Percentiles rank a stretch among this genome's conserved stretches.
Evolutionary conservation across 2,329 filamentous ascomycete genomes (phyloP).

Genomic region (Tympanopsis confertula): DNA sequence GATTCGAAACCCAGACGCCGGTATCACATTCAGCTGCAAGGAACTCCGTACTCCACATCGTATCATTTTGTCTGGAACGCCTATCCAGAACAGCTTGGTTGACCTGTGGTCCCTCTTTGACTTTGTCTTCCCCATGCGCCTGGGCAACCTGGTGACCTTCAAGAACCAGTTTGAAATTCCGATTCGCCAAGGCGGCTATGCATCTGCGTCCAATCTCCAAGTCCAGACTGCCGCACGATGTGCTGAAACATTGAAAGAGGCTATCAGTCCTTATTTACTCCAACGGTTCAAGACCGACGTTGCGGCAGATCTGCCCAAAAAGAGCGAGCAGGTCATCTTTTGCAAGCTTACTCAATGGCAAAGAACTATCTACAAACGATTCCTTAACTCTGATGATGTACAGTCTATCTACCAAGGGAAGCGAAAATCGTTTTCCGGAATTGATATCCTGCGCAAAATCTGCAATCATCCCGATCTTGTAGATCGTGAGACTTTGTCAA

Average conservation of each 20-base stretch:
- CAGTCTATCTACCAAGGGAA: constrained; percentile 65
- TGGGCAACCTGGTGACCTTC: constrained; percentile 86
- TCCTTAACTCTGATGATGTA: constrained; percentile 75
- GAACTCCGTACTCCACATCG: constrained; percentile 81
- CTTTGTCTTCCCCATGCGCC: constrained; percentile 90
- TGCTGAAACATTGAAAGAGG: constrained; percentile 84
- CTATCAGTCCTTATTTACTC: constrained; percentile 84
- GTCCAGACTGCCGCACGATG: constrained; percentile 91
- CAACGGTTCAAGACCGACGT: constrained; percentile 91
- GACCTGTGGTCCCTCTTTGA: constrained; percentile 97
- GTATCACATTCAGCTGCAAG: constrained; percentile 91
- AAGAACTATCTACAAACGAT: constrained; percentile 67
- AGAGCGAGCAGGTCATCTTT: constrained; percentile 91
- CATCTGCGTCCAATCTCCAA: constrained; percentile 85
- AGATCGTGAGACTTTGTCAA: constrained; percentile 40
- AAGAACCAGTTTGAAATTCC: constrained; percentile 85
- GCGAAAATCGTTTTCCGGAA: constrained; percentile 73
- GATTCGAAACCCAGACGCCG: constrained; percentile 90
- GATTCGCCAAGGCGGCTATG: constrained; percentile 85
- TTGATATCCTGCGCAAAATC: constrained; percentile 87
- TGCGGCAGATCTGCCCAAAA: constrained; percentile 83
- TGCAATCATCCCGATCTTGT: constrained; percentile 92
- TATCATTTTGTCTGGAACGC: constrained; percentile 87
- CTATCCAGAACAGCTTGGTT: constrained; percentile 91
- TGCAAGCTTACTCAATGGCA: constrained; percentile 80